Evolutionary conservation across 345 rosid species (phyloP).

Genomic region (Lagerstroemia speciosa): DNA sequence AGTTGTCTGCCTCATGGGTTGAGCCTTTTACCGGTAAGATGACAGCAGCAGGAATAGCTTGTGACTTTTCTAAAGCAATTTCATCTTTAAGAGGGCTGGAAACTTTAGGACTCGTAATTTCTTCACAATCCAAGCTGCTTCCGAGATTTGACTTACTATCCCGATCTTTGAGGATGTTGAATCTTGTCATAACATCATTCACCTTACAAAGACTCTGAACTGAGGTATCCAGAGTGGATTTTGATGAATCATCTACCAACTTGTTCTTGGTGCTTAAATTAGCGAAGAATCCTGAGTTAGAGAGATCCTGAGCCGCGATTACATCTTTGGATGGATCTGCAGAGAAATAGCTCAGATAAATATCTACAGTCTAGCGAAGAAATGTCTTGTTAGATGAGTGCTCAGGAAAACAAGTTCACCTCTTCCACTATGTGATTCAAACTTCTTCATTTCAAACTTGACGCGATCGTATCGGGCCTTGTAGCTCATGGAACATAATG

Average conservation of each 20-base stretch:
- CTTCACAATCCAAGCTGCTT: neutral
- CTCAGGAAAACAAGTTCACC: neutral
- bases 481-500: constrained; percentile 55
- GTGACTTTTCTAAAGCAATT: neutral
- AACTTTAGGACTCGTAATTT: neutral
- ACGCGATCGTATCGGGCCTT: constrained; percentile 59
- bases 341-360: neutral
- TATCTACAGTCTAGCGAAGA: neutral
- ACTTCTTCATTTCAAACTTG: constrained; percentile 43
- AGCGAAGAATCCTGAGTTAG: neutral
- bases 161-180: constrained; percentile 32
- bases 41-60: neutral
- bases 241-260: constrained; percentile 4
- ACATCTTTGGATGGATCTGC: constrained; percentile 1
- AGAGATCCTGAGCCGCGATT: neutral
- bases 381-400: neutral
- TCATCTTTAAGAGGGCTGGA: neutral
- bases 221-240: constrained; percentile 15
- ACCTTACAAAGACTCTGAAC: constrained; percentile 12
- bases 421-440: constrained; percentile 14
- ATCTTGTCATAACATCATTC: constrained; percentile 51
- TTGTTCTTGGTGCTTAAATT: constrained; percentile 3
- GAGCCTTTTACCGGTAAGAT: neutral
- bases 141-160: constrained; percentile 5
- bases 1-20: neutral